Conservation (phyloP, 116 monocot genomes). For the Zostera marina region DNA sequence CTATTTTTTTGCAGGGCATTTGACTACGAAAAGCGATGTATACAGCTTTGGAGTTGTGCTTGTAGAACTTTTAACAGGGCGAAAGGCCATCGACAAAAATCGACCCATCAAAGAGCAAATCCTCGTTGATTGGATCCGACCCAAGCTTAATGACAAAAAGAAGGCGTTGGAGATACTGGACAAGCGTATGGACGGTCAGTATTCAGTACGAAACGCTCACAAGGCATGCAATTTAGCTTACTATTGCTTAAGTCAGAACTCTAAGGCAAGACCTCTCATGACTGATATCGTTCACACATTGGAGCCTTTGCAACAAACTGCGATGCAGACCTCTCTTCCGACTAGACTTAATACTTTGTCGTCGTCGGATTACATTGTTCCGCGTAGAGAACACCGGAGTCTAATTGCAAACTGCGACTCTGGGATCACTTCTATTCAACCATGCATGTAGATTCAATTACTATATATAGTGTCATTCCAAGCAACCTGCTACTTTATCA, state of each 20-base stretch:
- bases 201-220: slow-evolving; percentile 38
- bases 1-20: slow-evolving; percentile 6
- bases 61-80: slow-evolving; percentile 50
- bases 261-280: slow-evolving; percentile 61
- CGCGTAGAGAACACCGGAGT: slow-evolving; percentile 12
- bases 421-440: slow-evolving; percentile 5
- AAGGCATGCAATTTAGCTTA: slow-evolving; percentile 61
- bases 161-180: slow-evolving; percentile 43
- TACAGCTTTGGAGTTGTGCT: slow-evolving; percentile 72
- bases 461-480: no score
- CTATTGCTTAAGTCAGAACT: slow-evolving; percentile 57
- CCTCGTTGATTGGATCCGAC: slow-evolving; percentile 49
- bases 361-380: slow-evolving; percentile 12
- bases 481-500: no score
- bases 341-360: background rate
- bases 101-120: slow-evolving; percentile 44
- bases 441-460: slow-evolving; percentile 26
- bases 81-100: slow-evolving; percentile 47
- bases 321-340: slow-evolving; percentile 8
- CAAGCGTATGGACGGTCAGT: slow-evolving; percentile 37
- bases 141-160: slow-evolving; percentile 44
- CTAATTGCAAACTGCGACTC: slow-evolving; percentile 21
- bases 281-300: slow-evolving; percentile 51
- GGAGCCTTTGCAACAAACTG: slow-evolving; percentile 25
- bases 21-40: slow-evolving; percentile 54